Evolutionary conservation across 2,329 filamentous ascomycete genomes (phyloP).

Genomic region (Aspergillus sp.): DNA sequence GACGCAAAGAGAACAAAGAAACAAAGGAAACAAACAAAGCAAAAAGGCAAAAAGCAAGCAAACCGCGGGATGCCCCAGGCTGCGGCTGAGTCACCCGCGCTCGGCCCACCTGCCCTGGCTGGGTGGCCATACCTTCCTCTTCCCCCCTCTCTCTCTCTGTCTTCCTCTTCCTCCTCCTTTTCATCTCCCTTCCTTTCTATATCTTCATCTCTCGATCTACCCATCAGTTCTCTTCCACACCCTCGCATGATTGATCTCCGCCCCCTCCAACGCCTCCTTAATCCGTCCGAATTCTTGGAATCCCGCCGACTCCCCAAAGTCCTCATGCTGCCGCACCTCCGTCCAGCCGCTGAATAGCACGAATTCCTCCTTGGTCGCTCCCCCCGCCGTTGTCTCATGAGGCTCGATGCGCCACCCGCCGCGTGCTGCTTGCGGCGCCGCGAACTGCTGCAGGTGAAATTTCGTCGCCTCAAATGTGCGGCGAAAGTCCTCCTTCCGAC

Average conservation of each 20-base stretch:
- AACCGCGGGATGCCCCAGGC: neutral
- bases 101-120: neutral
- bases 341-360: slow-evolving; percentile 44
- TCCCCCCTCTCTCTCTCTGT: neutral
- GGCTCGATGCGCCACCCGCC: slow-evolving; percentile 44
- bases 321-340: slow-evolving; percentile 33
- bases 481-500: slow-evolving; percentile 26
- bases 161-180: too few relatives aligned
- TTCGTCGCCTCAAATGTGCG: slow-evolving; percentile 25
- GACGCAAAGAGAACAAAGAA: neutral
- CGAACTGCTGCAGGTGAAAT: slow-evolving; percentile 24
- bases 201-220: neutral
- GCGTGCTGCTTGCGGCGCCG: slow-evolving; percentile 28
- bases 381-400: slow-evolving; percentile 5
- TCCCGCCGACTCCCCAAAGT: slow-evolving; percentile 33
- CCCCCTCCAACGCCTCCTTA: slow-evolving; percentile 19
- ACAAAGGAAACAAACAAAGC: neutral
- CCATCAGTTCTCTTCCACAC: neutral
- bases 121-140: neutral
- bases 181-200: neutral
- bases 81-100: neutral
- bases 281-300: slow-evolving; percentile 30
- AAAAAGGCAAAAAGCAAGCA: neutral
- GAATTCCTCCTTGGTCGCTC: slow-evolving; percentile 40
- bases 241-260: slow-evolving; percentile 29